Conservation (phyloP, 371 early-diverging fungal genomes). For the Mortierella sp. region DNA sequence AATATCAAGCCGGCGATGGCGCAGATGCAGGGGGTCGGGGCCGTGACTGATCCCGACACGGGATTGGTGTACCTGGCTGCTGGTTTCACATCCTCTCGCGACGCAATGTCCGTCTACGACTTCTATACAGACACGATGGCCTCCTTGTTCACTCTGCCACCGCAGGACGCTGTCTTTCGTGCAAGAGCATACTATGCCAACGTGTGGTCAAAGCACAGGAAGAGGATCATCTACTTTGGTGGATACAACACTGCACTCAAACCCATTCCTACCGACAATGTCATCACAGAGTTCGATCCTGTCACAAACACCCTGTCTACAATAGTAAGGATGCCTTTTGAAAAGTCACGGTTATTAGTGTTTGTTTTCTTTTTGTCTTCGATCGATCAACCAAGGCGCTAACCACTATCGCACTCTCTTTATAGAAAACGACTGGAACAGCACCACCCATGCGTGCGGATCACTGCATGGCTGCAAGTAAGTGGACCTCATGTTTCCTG, state of each 20-base stretch:
- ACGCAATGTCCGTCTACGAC: slow-evolving; percentile 32
- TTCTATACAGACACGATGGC: slow-evolving; percentile 21
- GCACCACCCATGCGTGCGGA: slow-evolving; percentile 10
- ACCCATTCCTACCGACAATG: not conserved
- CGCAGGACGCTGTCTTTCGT: not conserved
- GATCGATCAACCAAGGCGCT: not conserved
- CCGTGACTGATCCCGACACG: slow-evolving; percentile 33
- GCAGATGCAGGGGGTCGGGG: slow-evolving; percentile 29
- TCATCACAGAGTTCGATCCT: slow-evolving; percentile 16
- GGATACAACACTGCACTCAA: slow-evolving; percentile 10
- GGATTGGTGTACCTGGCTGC: slow-evolving; percentile 41
- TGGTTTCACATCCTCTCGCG: slow-evolving; percentile 24
- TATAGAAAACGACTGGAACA: slow-evolving; percentile 3
- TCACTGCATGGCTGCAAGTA: slow-evolving; percentile 21
- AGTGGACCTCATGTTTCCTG: not conserved
- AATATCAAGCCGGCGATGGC: not conserved
- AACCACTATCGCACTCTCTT: not conserved
- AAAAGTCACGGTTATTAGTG: not conserved
- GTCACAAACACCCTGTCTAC: not conserved
- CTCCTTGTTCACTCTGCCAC: not conserved
- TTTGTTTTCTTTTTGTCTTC: too few relatives aligned
- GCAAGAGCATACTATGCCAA: slow-evolving; percentile 12
- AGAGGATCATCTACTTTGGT: slow-evolving; percentile 17
- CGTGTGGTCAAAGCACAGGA: slow-evolving; percentile 8
- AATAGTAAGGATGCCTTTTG: not conserved